These are phyloP conservation scores for Trichophyton benhamiae DNA, from an alignment of 2,329 filamentous ascomycete genomes.

Conservation along the genomic window DNA sequence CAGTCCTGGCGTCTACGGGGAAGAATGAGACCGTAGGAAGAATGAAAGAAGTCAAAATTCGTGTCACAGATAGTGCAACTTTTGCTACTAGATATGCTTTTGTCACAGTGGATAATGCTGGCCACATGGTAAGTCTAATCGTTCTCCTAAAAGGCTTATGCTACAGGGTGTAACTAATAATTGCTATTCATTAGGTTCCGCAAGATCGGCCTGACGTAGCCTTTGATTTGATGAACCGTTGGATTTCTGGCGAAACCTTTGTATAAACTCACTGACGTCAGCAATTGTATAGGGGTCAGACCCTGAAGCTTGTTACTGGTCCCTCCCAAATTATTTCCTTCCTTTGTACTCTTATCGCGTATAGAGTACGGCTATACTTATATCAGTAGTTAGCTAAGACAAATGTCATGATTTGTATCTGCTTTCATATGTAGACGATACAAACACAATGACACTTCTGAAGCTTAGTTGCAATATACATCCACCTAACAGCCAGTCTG, in stretches of 20 bases:
- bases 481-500: too few relatives aligned
- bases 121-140: slow-evolving; percentile 1
- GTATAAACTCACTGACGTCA: slow-evolving; percentile 1
- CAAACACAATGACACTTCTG: too few relatives aligned
- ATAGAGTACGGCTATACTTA: too few relatives aligned
- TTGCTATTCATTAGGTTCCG: neutral
- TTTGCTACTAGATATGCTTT: neutral
- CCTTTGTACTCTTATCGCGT: too few relatives aligned
- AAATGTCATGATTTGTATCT: too few relatives aligned
- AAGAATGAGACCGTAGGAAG: neutral
- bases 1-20: neutral
- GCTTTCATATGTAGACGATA: too few relatives aligned
- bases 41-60: neutral
- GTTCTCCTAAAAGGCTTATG: neutral
- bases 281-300: neutral
- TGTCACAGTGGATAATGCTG: neutral
- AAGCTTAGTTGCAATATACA: too few relatives aligned
- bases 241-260: neutral
- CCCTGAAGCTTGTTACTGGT: too few relatives aligned
- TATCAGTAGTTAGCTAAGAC: too few relatives aligned
- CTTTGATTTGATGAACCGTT: neutral
- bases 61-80: neutral
- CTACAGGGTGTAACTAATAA: neutral
- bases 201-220: neutral
- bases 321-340: too few relatives aligned